These are phyloP conservation scores for Irpex sp. DNA, from an alignment of 1,284 basidiomycete genomes.

Conservation along the genomic window DNA sequence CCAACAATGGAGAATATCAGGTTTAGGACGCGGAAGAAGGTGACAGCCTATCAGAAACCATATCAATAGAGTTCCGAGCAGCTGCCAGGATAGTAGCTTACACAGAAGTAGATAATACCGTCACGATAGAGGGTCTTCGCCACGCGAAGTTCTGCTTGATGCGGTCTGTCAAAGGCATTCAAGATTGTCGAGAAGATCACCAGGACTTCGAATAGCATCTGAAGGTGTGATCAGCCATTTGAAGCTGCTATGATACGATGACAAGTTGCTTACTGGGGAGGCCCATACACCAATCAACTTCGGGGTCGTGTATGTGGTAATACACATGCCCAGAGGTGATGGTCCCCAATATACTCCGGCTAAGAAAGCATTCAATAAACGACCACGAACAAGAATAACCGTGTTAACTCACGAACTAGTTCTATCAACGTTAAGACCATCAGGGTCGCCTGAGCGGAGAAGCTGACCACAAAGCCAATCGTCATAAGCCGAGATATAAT, in stretches of 20 bases:
- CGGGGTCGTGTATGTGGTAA: slow-evolving; percentile 17
- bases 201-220: slow-evolving; percentile 28
- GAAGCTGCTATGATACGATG: neutral
- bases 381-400: neutral
- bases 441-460: slow-evolving; percentile 21
- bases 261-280: slow-evolving; percentile 20
- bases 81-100: slow-evolving; percentile 5
- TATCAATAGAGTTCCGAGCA: neutral
- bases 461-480: slow-evolving; percentile 21
- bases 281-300: slow-evolving; percentile 26
- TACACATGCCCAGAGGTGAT: slow-evolving; percentile 20
- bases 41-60: slow-evolving; percentile 19
- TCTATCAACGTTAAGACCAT: slow-evolving; percentile 21
- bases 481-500: slow-evolving; percentile 24
- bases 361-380: slow-evolving; percentile 2
- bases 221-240: neutral
- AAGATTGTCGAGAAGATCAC: slow-evolving; percentile 23
- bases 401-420: slow-evolving; percentile 3
- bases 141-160: slow-evolving; percentile 20
- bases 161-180: slow-evolving; percentile 29
- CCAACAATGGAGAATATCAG: slow-evolving; percentile 19
- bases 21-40: slow-evolving; percentile 22
- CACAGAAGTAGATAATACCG: slow-evolving; percentile 28
- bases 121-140: slow-evolving; percentile 25
- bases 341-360: slow-evolving; percentile 16